Percentiles rank a stretch among this genome's conserved stretches.
Conservation (phyloP, 192 early-diverging fungal genomes). For the Piromyces finnis region DNA sequence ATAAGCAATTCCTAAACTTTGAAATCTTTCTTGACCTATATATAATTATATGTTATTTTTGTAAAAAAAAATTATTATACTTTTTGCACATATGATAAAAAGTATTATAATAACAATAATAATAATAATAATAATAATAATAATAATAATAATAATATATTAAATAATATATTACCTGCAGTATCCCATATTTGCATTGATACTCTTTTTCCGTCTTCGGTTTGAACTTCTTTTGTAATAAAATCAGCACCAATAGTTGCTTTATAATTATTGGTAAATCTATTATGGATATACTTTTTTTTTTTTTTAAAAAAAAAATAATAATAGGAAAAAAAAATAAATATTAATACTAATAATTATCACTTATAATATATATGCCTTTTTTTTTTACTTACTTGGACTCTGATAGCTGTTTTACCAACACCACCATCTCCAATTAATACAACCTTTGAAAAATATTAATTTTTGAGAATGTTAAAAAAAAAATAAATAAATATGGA, state of each 20-base stretch:
- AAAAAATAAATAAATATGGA: too few species aligned
- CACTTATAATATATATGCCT: too few species aligned
- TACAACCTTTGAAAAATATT: not conserved
- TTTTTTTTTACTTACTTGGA: not conserved
- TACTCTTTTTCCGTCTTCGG: not conserved
- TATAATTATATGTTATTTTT: not conserved
- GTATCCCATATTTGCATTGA: not conserved
- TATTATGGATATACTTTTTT: not conserved
- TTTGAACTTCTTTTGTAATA: not conserved
- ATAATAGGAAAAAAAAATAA: not conserved
- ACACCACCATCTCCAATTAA: not conserved
- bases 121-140: too few species aligned
- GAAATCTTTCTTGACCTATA: constrained; percentile 6
- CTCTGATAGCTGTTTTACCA: not conserved
- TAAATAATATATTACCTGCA: too few species aligned
- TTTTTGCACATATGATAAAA: too few species aligned
- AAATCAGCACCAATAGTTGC: not conserved
- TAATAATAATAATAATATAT: too few species aligned
- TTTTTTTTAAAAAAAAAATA: not conserved
- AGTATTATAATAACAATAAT: too few species aligned
- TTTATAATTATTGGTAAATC: not conserved
- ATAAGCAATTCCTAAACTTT: constrained; percentile 16
- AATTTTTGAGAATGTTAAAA: too few species aligned
- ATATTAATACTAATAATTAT: not conserved
- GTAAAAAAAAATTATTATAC: not conserved